phyloP scores from a whole-genome alignment of 257 asterid species.

The Gentiana macrophylla region DNA sequence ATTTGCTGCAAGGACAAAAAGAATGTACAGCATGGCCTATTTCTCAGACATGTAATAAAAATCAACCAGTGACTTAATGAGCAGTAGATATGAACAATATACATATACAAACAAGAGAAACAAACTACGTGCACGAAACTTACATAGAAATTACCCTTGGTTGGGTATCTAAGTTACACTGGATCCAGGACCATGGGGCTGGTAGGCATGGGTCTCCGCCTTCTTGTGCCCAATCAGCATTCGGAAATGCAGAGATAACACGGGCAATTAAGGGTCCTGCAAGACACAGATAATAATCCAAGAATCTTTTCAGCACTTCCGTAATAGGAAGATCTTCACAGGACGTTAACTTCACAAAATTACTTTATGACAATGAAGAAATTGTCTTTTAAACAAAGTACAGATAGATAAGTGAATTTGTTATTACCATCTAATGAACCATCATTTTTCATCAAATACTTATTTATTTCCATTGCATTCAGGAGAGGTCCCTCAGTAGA shows the following conservation, averaged over 20 bases:
- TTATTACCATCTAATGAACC: constrained; percentile 81
- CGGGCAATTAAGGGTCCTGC: constrained; percentile 60
- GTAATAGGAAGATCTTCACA: neutral
- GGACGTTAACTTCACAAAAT: too few species aligned
- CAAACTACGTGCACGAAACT: constrained; percentile 3
- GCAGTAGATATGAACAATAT: too few species aligned
- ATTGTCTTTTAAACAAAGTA: neutral
- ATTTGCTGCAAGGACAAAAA: constrained; percentile 40
- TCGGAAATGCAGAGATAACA: constrained; percentile 33
- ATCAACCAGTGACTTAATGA: too few species aligned
- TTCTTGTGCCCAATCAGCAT: constrained; percentile 72
- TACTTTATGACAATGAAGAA: too few species aligned
- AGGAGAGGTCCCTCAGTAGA: constrained; percentile 83
- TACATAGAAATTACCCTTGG: constrained; percentile 75
- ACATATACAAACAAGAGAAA: too few species aligned
- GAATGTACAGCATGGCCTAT: too few species aligned
- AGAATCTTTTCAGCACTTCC: constrained; percentile 1
- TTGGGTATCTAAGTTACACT: constrained; percentile 64
- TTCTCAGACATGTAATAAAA: too few species aligned
- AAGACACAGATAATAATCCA: constrained; percentile 14
- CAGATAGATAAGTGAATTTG: neutral
- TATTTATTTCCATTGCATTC: constrained; percentile 91
- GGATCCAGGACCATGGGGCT: constrained; percentile 90
- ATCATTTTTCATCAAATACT: constrained; percentile 54
- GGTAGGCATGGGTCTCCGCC: constrained; percentile 99